These are phyloP conservation scores for Pachysandra terminalis DNA, from an alignment of 164 flowering plant species.

Conservation along the genomic window DNA sequence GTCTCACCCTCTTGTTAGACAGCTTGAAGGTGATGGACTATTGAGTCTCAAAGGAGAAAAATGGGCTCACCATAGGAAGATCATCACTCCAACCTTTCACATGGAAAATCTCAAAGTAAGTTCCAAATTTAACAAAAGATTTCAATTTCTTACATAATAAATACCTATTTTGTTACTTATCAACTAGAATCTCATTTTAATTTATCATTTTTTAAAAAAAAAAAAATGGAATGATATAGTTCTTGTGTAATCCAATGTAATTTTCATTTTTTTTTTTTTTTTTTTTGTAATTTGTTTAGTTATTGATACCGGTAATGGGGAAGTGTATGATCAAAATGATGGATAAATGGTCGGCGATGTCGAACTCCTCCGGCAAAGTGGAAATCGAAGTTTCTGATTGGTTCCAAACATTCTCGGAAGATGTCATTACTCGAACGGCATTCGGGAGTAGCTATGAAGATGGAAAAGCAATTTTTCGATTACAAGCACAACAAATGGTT, in stretches of 20 bases:
- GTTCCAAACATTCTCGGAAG: conserved; percentile 68
- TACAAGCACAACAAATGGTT: conserved; percentile 79
- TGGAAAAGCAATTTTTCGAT: conserved; percentile 65
- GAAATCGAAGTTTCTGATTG: conserved; percentile 84
- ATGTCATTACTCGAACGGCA: conserved; percentile 64
- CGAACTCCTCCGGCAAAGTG: conserved; percentile 48
- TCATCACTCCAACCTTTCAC: conserved; percentile 85
- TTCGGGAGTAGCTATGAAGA: conserved; percentile 88
- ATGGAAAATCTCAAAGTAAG: conserved; percentile 94
- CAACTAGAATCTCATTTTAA: no score
- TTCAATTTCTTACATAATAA: no score
- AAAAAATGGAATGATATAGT: no score
- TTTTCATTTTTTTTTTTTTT: not conserved
- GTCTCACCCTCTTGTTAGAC: conserved; percentile 74
- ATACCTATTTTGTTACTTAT: no score
- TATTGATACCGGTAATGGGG: conserved; percentile 75
- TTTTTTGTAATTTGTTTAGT: conserved; percentile 25
- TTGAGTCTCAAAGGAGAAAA: conserved; percentile 90
- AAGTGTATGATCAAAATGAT: conserved; percentile 63
- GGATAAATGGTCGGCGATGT: conserved; percentile 52
- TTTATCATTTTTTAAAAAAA: no score
- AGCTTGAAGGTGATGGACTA: conserved; percentile 96
- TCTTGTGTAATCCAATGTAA: not conserved
- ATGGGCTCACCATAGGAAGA: conserved; percentile 97
- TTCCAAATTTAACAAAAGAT: no score